A percentile compares a stretch with the other conserved stretches of the same genome.
These are phyloP conservation scores for Ophiocordyceps australis DNA, from an alignment of 2,329 filamentous ascomycete genomes.

Conservation along the genomic window DNA sequence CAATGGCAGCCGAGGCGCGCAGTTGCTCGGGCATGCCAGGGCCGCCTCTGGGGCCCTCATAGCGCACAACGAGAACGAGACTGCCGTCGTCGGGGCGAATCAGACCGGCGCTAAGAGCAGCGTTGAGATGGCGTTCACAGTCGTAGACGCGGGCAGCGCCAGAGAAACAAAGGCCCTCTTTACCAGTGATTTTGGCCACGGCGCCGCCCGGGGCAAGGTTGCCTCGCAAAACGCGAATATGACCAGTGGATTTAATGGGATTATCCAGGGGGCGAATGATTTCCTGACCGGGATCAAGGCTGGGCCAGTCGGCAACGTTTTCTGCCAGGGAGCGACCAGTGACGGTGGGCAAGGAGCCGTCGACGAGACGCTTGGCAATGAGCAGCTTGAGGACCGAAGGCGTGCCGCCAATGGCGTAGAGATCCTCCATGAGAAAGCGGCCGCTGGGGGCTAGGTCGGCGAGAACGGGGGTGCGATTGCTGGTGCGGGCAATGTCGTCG, in stretches of 20 bases:
- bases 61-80: conserved; percentile 76
- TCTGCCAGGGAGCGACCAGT: conserved; percentile 72
- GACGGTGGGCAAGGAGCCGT: conserved; percentile 64
- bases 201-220: conserved; percentile 80
- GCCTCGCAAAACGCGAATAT: conserved; percentile 74
- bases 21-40: conserved; percentile 95
- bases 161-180: conserved; percentile 70
- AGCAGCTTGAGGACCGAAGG: conserved; percentile 75
- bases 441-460: conserved; percentile 74
- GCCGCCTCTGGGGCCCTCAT: conserved; percentile 84
- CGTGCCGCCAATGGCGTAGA: conserved; percentile 72
- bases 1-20: conserved; percentile 73
- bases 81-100: conserved; percentile 43
- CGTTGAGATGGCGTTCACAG: conserved; percentile 65
- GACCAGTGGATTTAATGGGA: conserved; percentile 67
- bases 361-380: conserved; percentile 55
- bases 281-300: conserved; percentile 57
- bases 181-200: conserved; percentile 92
- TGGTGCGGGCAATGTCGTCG: conserved; percentile 68
- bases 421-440: conserved; percentile 72
- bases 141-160: conserved; percentile 73
- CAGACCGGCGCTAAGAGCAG: conserved; percentile 53
- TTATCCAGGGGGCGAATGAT: conserved; percentile 68
- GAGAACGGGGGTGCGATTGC: conserved; percentile 69
- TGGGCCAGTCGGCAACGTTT: conserved; percentile 62